Percentiles rank a stretch among this genome's conserved stretches.
phyloP scores from a whole-genome alignment of 305 asterid species.

The Ajuga reptans region DNA sequence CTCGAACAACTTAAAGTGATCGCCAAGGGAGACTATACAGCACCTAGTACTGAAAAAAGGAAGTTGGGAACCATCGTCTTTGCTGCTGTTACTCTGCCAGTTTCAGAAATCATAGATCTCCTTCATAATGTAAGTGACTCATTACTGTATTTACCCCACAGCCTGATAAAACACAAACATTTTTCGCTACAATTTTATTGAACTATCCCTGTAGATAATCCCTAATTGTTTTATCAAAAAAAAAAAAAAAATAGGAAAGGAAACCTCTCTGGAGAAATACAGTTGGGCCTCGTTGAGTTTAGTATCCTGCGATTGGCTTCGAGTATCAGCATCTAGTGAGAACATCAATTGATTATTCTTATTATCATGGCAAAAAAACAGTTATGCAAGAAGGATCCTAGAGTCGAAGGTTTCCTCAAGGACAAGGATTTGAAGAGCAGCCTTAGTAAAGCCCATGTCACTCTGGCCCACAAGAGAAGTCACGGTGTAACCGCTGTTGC shows the following conservation, averaged over 20 bases:
- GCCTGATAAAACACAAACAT: too few relatives aligned
- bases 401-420: constrained; percentile 42
- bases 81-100: constrained; percentile 78
- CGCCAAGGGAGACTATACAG: constrained; percentile 64
- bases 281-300: not conserved
- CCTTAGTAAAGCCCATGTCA: constrained; percentile 60
- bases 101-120: constrained; percentile 50
- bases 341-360: not conserved
- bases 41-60: constrained; percentile 59
- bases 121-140: constrained; percentile 45
- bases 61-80: constrained; percentile 57
- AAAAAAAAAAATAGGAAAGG: too few relatives aligned
- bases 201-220: too few relatives aligned
- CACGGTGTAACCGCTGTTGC: constrained; percentile 87
- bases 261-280: too few relatives aligned
- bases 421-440: constrained; percentile 48
- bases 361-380: constrained; percentile 22
- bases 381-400: constrained; percentile 56
- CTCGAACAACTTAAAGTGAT: constrained; percentile 59
- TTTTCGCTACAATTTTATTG: too few relatives aligned
- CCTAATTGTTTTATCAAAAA: too few relatives aligned
- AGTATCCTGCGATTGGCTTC: not conserved
- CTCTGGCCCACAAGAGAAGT: constrained; percentile 90
- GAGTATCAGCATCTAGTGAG: not conserved
- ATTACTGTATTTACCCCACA: not conserved